These are phyloP conservation scores for Rhodomyrtus psidioides DNA, from an alignment of 441 rosid genomes.

Conservation along the genomic window DNA sequence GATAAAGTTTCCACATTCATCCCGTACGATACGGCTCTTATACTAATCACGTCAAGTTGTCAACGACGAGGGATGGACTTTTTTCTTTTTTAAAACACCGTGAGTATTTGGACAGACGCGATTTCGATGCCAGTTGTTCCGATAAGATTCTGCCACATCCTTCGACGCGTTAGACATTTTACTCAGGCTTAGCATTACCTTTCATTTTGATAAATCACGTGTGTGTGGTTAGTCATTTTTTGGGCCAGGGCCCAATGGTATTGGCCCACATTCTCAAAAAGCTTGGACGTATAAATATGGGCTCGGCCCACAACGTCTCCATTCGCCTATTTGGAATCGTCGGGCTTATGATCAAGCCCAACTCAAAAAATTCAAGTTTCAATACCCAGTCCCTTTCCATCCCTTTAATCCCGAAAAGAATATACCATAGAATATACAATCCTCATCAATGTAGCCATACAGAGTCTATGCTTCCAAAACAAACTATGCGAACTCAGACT, in stretches of 20 bases:
- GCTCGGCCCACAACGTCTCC: background rate
- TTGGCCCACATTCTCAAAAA: background rate
- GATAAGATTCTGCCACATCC: background rate
- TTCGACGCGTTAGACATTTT: background rate
- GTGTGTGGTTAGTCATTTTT: too few species aligned
- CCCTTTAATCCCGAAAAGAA: background rate
- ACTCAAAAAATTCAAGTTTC: background rate
- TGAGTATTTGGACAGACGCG: background rate
- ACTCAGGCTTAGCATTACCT: background rate
- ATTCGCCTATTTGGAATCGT: background rate
- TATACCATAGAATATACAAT: background rate
- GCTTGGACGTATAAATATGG: background rate
- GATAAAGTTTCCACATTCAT: background rate
- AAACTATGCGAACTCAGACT: background rate
- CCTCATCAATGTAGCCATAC: background rate
- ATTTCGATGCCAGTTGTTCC: background rate
- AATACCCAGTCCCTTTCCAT: too few species aligned
- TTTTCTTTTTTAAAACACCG: too few species aligned
- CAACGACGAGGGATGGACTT: too few species aligned
- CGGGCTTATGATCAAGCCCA: background rate
- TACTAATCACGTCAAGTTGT: too few species aligned
- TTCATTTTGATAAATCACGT: too few species aligned
- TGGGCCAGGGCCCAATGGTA: background rate
- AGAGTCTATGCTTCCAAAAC: background rate
- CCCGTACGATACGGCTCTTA: too few species aligned